A percentile compares a stretch with the other conserved stretches of the same genome.
Conservation (phyloP, 441 rosid genomes). For the Pelargonium citronellum region DNA sequence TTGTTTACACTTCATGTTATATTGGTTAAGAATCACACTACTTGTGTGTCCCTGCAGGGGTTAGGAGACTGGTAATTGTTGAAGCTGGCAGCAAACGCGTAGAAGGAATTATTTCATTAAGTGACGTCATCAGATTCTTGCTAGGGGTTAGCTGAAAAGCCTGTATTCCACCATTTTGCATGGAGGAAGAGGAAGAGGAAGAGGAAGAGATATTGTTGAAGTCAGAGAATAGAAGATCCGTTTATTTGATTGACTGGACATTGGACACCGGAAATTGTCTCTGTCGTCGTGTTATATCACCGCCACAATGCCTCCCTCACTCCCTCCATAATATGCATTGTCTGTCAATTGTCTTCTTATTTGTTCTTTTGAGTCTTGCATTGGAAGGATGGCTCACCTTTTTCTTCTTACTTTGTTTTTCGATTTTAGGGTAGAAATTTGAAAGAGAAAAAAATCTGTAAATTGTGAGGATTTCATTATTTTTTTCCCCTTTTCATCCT, state of each 20-base stretch:
- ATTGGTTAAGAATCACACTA: background rate
- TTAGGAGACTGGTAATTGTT: conserved; percentile 77
- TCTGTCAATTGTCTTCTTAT: conserved; percentile 16
- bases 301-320: background rate
- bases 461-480: conserved; percentile 36
- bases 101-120: conserved; percentile 80
- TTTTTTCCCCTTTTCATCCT: conserved; percentile 19
- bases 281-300: too few species aligned
- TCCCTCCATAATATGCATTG: background rate
- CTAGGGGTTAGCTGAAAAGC: conserved; percentile 42
- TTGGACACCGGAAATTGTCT: background rate
- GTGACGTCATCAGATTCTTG: conserved; percentile 78
- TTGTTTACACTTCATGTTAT: background rate
- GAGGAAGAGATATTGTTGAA: background rate
- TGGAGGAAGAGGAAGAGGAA: conserved; percentile 5
- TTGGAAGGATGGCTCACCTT: conserved; percentile 20
- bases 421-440: conserved; percentile 35
- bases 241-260: conserved; percentile 8
- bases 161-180: conserved; percentile 1
- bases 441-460: conserved; percentile 42
- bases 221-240: background rate
- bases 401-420: background rate
- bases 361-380: conserved; percentile 20
- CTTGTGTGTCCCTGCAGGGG: conserved; percentile 40
- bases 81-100: conserved; percentile 99